phyloP scores from a whole-genome alignment of 78 protist genomes.

The Capsaspora owczarzaki region DNA sequence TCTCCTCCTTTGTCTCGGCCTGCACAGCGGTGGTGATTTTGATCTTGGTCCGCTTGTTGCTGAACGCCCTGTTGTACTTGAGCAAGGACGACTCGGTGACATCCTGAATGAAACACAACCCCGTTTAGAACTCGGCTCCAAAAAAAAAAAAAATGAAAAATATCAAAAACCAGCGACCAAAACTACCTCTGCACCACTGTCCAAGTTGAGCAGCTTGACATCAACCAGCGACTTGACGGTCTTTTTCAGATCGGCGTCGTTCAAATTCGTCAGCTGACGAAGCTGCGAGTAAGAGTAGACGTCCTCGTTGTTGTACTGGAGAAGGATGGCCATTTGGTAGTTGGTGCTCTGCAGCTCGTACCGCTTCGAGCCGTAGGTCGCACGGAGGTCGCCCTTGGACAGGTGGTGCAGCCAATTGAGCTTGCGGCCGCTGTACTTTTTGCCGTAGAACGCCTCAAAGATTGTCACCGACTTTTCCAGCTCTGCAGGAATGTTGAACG shows the following conservation, averaged over 20 bases:
- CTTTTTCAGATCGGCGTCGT: not conserved
- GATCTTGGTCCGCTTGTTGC: slow-evolving; percentile 48
- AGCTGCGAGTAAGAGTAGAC: not conserved
- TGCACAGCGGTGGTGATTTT: slow-evolving; percentile 54
- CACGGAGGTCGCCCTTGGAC: slow-evolving; percentile 64
- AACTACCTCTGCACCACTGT: not conserved
- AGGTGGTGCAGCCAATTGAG: slow-evolving; percentile 73
- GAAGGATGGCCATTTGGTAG: slow-evolving; percentile 64
- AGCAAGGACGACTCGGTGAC: not conserved
- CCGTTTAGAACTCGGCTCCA: not conserved
- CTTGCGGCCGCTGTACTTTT: slow-evolving; percentile 62
- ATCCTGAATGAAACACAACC: not conserved
- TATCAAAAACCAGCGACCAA: not conserved
- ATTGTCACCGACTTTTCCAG: not conserved
- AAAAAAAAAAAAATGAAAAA: no score
- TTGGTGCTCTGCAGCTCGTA: slow-evolving; percentile 40
- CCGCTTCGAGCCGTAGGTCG: slow-evolving; percentile 24
- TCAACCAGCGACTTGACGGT: not conserved
- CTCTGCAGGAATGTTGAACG: slow-evolving; percentile 48
- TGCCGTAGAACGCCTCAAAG: slow-evolving; percentile 10
- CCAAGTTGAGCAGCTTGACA: slow-evolving; percentile 35
- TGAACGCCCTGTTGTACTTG: no score
- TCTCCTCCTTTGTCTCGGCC: slow-evolving; percentile 55
- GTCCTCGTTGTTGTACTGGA: slow-evolving; percentile 45
- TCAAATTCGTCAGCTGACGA: not conserved